Conservation (phyloP, 2,329 filamentous ascomycete species). For the Fusarium virguliforme region DNA sequence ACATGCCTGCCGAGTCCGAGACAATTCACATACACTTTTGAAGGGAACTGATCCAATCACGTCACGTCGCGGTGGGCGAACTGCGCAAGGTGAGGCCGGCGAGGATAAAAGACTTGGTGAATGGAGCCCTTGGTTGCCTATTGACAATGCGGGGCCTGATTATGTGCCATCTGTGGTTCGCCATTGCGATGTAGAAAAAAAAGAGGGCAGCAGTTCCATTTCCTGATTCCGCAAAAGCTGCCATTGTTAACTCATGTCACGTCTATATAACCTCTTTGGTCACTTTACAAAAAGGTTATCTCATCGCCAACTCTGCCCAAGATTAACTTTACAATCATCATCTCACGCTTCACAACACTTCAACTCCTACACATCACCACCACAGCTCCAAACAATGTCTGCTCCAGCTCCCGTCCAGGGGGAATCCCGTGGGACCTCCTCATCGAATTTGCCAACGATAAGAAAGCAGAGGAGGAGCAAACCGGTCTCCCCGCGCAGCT, state of each 20-base stretch:
- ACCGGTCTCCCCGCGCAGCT: constrained; percentile 56
- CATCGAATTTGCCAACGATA: constrained; percentile 38
- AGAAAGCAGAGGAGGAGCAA: constrained; percentile 35
- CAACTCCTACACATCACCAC: constrained; percentile 6
- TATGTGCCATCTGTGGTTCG: constrained; percentile 26
- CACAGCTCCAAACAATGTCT: constrained; percentile 19
- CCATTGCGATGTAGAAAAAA: constrained; percentile 21
- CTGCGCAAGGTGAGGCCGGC: constrained; percentile 1
- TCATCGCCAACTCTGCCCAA: background rate
- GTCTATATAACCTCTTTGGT: constrained; percentile 1
- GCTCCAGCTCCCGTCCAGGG: background rate
- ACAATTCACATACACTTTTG: constrained; percentile 11
- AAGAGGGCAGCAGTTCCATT: constrained; percentile 13
- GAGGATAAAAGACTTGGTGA: background rate
- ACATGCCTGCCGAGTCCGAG: background rate
- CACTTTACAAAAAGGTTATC: constrained; percentile 8
- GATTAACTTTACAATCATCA: constrained; percentile 6
- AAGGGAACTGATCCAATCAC: constrained; percentile 2
- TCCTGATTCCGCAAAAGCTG: background rate
- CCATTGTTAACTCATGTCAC: background rate
- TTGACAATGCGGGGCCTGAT: background rate
- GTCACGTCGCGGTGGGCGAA: background rate
- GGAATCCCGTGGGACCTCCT: constrained; percentile 41
- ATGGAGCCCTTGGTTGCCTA: constrained; percentile 9
- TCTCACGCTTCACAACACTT: constrained; percentile 6